Base-by-base conservation (phyloP, 306 rosid genomes). In the Pterocarpus macrocarpus region DNA sequence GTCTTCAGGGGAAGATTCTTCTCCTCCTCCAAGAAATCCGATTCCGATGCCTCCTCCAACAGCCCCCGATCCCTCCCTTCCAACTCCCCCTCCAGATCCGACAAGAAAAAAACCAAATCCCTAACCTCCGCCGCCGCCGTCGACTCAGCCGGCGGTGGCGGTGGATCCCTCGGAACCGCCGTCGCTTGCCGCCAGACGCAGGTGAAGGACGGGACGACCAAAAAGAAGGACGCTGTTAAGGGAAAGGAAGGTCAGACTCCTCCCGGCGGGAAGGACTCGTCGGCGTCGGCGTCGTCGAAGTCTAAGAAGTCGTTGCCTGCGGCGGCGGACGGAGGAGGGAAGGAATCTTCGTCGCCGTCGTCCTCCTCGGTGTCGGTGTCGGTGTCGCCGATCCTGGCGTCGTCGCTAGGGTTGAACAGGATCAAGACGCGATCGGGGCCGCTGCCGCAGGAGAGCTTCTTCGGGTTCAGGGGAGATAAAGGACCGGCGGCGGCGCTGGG, bases 391-490 rank as follows among this genome's bases (percentile, higher is more conserved):
- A 95, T 95, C 82, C 82, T 95, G 12, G 97, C 98, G 1, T 95
- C 99, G 22, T 95, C 99, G 32, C 89, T 93, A 0, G 97, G 98
- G 41, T 69, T 95, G 89, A 95, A 95, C 75, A 86, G 88, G 86
- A 95, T 95, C 52, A 95, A 95, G 94, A 95, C 99, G 61, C 88
- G 97, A 90, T 95, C 99, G 80, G 99, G 99, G 44, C 99, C 99
- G 71, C 81, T 95, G 82, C 99, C 99, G 7, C 98, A 93, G 89
- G 99, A 95, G 89, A 95, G 98, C 82, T 95, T 95, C 69, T 86
- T 90, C n/a, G 97, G 97, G 32, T 89, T 93, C 65, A 85, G 94
- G 65, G 86, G 86, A 10, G 98, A 93, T 28, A 91, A 90, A 65
- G 93, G 87, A 43, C 65, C 88, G 52, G 67, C 38, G 66, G 73